Evolutionary conservation across 805 yeast genomes (phyloP).

Genomic region (Candida silvicultrix): DNA sequence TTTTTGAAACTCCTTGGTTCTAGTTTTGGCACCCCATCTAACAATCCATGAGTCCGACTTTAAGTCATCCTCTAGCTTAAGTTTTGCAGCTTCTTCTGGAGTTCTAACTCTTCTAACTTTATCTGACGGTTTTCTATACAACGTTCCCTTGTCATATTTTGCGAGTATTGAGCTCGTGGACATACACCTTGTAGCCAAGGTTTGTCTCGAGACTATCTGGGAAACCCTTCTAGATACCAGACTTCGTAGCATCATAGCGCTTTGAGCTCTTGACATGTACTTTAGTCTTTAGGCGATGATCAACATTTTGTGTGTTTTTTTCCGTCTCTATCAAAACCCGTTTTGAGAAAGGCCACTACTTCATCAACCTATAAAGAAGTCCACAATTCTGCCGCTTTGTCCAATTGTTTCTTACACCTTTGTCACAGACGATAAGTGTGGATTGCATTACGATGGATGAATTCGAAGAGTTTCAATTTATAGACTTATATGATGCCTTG

Average conservation of each 20-base stretch:
- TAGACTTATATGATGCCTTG: background rate
- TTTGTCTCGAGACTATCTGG: background rate
- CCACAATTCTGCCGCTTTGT: no score
- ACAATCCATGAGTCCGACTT: constrained; percentile 29
- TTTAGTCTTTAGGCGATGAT: background rate
- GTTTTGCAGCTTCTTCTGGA: constrained; percentile 26
- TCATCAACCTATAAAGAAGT: background rate
- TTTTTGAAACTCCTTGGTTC: constrained; percentile 53
- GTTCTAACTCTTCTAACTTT: constrained; percentile 19
- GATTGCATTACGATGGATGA: background rate
- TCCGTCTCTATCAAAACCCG: background rate
- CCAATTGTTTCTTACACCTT: no score
- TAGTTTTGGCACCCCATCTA: constrained; percentile 47
- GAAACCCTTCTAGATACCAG: background rate
- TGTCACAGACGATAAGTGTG: no score
- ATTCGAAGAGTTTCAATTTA: background rate
- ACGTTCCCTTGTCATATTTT: constrained; percentile 1
- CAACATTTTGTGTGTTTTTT: background rate
- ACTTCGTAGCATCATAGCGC: background rate
- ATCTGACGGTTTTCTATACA: constrained; percentile 17
- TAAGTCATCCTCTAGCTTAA: constrained; percentile 26
- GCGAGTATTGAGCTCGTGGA: background rate
- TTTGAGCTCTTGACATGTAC: background rate
- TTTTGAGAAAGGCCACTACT: background rate
- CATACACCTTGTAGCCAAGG: background rate